These are phyloP conservation scores for Chrysochromulina tobinii DNA, from an alignment of 78 protist genomes.

Conservation along the genomic window DNA sequence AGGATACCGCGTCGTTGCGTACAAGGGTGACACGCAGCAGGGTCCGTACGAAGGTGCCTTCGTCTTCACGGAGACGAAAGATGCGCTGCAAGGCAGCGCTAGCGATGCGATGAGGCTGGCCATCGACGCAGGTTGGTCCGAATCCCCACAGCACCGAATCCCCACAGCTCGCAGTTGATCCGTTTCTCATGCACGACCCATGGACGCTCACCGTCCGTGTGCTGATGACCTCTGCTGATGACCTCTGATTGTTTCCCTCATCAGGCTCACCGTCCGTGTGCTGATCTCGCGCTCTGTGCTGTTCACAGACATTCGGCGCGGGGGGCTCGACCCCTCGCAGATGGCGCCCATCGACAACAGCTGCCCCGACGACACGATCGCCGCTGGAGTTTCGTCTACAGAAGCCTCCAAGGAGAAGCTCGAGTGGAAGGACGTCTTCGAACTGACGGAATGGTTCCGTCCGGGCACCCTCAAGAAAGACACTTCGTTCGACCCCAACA, in stretches of 20 bases:
- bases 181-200: too few species aligned
- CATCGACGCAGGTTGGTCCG: too few species aligned
- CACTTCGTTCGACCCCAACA: not conserved
- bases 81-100: not conserved
- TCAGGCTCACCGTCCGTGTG: not conserved
- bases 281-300: not conserved
- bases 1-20: not conserved
- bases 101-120: not conserved
- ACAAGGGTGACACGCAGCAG: slow-evolving; percentile 8
- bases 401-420: not conserved
- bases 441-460: slow-evolving; percentile 16
- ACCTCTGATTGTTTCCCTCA: too few species aligned
- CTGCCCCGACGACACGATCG: not conserved
- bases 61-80: not conserved
- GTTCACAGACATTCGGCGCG: not conserved
- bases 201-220: too few species aligned
- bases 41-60: slow-evolving; percentile 22
- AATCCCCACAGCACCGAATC: too few species aligned
- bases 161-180: too few species aligned
- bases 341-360: not conserved
- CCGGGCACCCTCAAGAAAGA: not conserved
- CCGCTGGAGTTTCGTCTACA: not conserved
- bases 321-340: not conserved
- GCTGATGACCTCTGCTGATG: too few species aligned
- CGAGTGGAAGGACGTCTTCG: slow-evolving; percentile 15